These are phyloP conservation scores for Paraconiothyrium sp. DNA, from an alignment of 2,329 filamentous ascomycete genomes.

Conservation along the genomic window DNA sequence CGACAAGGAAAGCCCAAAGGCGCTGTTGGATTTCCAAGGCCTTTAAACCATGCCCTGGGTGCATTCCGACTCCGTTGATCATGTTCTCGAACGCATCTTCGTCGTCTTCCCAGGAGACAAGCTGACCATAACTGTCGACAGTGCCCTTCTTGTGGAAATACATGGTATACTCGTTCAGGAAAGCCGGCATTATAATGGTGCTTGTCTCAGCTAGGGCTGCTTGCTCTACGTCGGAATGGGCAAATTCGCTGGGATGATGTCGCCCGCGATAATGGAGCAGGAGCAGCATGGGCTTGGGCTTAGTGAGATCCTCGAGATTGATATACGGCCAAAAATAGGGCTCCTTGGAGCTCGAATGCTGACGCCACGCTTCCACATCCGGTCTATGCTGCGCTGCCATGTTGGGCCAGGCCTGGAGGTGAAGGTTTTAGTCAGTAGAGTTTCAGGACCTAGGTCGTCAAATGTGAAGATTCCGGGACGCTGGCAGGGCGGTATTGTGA, in stretches of 20 bases:
- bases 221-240: constrained; percentile 52
- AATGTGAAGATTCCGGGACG: too few relatives aligned
- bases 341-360: constrained; percentile 21
- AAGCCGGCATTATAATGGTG: neutral
- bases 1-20: constrained; percentile 54
- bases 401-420: constrained; percentile 58
- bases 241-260: constrained; percentile 59
- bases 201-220: neutral
- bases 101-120: constrained; percentile 50
- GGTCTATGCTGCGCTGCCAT: constrained; percentile 63
- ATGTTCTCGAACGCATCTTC: constrained; percentile 53
- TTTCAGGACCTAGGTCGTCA: too few relatives aligned
- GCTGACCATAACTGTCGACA: constrained; percentile 47
- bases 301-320: constrained; percentile 65
- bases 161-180: constrained; percentile 45
- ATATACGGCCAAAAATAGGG: constrained; percentile 61
- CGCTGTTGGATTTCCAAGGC: neutral
- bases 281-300: constrained; percentile 56
- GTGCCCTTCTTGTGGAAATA: constrained; percentile 40
- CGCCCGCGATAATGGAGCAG: constrained; percentile 64
- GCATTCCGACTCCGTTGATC: constrained; percentile 47
- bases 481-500: too few relatives aligned
- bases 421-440: too few relatives aligned
- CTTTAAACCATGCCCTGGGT: constrained; percentile 59
- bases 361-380: constrained; percentile 55